Percentiles rank a stretch among this genome's conserved stretches.
These are phyloP conservation scores for Aquilaria yunnanensis DNA, from an alignment of 345 rosid species.

Conservation along the genomic window DNA sequence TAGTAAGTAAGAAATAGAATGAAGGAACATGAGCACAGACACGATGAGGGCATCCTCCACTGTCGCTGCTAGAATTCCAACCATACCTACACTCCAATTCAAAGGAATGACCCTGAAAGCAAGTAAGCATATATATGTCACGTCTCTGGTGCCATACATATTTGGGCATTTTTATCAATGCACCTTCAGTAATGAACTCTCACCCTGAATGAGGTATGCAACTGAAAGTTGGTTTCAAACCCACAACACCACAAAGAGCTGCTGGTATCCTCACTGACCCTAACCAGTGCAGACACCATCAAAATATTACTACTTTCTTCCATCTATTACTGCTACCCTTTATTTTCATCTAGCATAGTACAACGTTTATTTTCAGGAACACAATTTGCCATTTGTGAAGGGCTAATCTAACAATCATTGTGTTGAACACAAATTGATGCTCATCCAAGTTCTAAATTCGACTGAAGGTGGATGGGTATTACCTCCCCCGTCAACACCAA, in stretches of 20 bases:
- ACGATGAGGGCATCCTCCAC: constrained; percentile 46
- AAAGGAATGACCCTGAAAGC: constrained; percentile 50
- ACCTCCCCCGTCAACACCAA: constrained; percentile 79
- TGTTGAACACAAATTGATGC: no score
- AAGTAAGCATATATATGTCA: neutral
- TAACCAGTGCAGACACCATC: constrained; percentile 9
- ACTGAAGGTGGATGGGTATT: neutral
- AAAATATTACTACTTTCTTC: no score
- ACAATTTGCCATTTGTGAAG: neutral
- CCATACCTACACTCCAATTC: constrained; percentile 69
- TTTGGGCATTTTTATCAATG: neutral
- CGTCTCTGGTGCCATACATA: neutral
- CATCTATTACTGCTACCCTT: no score
- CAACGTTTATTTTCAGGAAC: no score
- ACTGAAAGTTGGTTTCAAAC: constrained; percentile 56
- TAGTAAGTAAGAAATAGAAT: neutral
- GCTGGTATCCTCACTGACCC: constrained; percentile 68
- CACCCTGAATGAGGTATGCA: constrained; percentile 47
- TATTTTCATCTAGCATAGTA: no score
- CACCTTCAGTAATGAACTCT: neutral
- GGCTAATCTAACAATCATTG: neutral
- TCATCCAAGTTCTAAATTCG: neutral
- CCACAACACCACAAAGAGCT: constrained; percentile 60
- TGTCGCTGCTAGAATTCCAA: constrained; percentile 49
- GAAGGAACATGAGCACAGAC: constrained; percentile 20